Percentiles rank a stretch among this genome's conserved stretches.
Conservation (phyloP, 2,329 filamentous ascomycete species). For the Alternaria triticina region DNA sequence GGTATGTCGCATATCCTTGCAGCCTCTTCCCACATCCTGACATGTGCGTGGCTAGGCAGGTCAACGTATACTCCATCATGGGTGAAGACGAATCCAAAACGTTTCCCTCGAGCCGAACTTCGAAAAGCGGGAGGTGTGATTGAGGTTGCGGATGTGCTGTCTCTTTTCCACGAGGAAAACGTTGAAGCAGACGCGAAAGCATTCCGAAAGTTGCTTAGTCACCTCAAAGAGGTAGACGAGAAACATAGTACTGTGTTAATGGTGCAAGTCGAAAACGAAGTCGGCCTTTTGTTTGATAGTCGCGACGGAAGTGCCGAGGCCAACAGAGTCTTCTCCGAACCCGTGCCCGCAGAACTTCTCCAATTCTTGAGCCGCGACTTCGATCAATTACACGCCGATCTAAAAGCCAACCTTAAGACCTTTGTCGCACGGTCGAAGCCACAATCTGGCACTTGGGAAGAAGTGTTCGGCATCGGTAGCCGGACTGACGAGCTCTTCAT, state of each 20-base stretch:
- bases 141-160: slow-evolving; percentile 29
- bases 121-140: slow-evolving; percentile 27
- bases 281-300: slow-evolving; percentile 59
- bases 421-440: slow-evolving; percentile 11
- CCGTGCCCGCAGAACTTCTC: slow-evolving; percentile 48
- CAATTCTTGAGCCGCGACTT: slow-evolving; percentile 39
- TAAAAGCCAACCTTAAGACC: slow-evolving; percentile 9
- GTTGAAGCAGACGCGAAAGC: slow-evolving; percentile 49
- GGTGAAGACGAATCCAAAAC: slow-evolving; percentile 44
- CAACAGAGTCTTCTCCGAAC: slow-evolving; percentile 43
- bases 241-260: slow-evolving; percentile 60
- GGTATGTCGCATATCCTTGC: slow-evolving; percentile 20
- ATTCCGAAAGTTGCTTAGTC: slow-evolving; percentile 48
- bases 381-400: slow-evolving; percentile 31
- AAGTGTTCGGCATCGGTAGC: slow-evolving; percentile 49
- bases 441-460: slow-evolving; percentile 42
- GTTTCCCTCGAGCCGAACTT: slow-evolving; percentile 34
- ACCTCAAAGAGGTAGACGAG: slow-evolving; percentile 54
- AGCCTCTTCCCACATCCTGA: neutral
- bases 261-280: slow-evolving; percentile 66
- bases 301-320: slow-evolving; percentile 51
- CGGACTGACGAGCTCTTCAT: slow-evolving; percentile 57
- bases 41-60: neutral
- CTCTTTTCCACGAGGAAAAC: slow-evolving; percentile 45
- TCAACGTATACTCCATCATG: slow-evolving; percentile 37